Percentiles rank a stretch among this genome's conserved stretches.
Conservation (phyloP, 345 rosid species). For the Heritiera littoralis region DNA sequence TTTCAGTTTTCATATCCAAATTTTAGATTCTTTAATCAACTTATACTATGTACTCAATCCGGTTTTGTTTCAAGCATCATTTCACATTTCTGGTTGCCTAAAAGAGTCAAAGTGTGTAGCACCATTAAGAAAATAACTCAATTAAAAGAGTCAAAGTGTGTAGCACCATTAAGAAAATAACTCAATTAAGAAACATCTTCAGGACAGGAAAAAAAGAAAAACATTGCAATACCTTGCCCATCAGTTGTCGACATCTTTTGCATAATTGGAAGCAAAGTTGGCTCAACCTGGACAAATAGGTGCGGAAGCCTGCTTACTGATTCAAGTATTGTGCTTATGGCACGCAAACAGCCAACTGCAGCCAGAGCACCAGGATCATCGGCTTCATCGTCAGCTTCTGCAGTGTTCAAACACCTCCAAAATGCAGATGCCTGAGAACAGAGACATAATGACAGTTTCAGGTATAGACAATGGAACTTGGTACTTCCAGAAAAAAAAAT, state of each 20-base stretch:
- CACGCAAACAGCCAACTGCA: conserved; percentile 83
- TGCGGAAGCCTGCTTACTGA: conserved; percentile 78
- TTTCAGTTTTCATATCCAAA: neutral
- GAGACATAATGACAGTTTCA: neutral
- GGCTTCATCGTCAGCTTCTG: conserved; percentile 72
- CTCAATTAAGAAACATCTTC: neutral
- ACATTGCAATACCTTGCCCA: conserved; percentile 70
- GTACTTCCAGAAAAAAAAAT: neutral
- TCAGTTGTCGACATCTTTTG: conserved; percentile 82
- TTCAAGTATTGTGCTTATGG: conserved; percentile 83
- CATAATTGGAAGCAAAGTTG: conserved; percentile 77
- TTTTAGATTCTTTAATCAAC: neutral
- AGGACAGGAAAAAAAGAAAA: neutral
- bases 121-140: neutral
- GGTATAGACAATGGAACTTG: neutral
- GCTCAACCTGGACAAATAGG: conserved; percentile 72
- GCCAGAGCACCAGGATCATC: conserved; percentile 87
- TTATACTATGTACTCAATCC: neutral
- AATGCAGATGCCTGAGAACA: conserved; percentile 68
- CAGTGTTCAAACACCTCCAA: conserved; percentile 80
- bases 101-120: neutral
- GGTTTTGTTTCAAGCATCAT: neutral
- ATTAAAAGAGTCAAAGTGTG: neutral
- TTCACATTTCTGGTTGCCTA: neutral
- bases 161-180: neutral